A percentile compares a stretch with the other conserved stretches of the same genome.
These are phyloP conservation scores for Kuraishia floccosa DNA, from an alignment of 805 yeast genomes.

Conservation along the genomic window DNA sequence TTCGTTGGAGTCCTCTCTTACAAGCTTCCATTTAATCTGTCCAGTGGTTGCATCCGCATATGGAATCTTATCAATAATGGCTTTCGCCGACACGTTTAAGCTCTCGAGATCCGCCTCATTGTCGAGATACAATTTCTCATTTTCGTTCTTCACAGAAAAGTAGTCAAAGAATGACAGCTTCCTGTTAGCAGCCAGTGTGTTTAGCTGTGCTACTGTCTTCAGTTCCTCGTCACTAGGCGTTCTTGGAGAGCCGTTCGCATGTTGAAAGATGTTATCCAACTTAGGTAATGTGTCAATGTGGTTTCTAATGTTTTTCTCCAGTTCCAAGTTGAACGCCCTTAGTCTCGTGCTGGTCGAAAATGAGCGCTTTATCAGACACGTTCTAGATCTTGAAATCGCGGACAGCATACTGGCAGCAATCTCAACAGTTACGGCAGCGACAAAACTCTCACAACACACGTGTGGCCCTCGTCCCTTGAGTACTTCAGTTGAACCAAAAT, in stretches of 20 bases:
- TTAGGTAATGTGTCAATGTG: constrained; percentile 54
- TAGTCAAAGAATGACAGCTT: constrained; percentile 38
- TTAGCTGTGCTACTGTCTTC: constrained; percentile 62
- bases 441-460: too few species aligned
- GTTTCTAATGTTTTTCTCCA: constrained; percentile 52
- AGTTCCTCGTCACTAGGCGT: constrained; percentile 62
- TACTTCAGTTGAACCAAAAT: background rate
- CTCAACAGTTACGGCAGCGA: too few species aligned
- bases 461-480: too few species aligned
- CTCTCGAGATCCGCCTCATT: constrained; percentile 51
- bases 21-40: constrained; percentile 65
- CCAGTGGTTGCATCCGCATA: constrained; percentile 73
- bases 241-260: constrained; percentile 66
- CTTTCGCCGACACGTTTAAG: constrained; percentile 46
- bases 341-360: constrained; percentile 10
- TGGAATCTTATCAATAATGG: constrained; percentile 75
- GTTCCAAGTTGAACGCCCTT: constrained; percentile 24
- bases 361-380: too few species aligned
- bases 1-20: constrained; percentile 66
- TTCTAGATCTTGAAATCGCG: too few species aligned
- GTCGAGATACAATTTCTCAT: constrained; percentile 39
- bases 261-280: constrained; percentile 55
- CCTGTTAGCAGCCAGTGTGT: constrained; percentile 44
- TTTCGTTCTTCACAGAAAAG: constrained; percentile 36
- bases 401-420: too few species aligned